Base-by-base conservation (phyloP, 768 basidiomycete genomes). In the Lactifluus subvellereus region DNA sequence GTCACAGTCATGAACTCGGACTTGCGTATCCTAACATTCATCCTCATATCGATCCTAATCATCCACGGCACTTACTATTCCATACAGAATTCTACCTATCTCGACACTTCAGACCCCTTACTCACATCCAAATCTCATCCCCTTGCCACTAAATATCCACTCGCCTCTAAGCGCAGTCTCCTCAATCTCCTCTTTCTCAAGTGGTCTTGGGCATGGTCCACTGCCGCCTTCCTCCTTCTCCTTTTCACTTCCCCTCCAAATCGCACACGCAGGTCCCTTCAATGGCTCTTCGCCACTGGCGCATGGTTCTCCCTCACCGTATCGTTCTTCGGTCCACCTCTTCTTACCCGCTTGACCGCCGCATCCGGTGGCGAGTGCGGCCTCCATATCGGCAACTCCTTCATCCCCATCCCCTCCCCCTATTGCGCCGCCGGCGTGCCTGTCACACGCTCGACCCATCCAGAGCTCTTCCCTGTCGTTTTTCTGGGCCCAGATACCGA, bases 111-210 rank as follows among this genome's bases (percentile, higher is more conserved):
- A 18, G 77, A 93, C 70, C 88, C 88, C 2, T 74, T 85, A 56
- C 75, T 91, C 70, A 80, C 86, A 1, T 74, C 84, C 63, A 81
- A 88, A 14, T 83, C 89, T 0, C 90, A 92, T 67, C 87, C 80
- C 2, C 81, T 90, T 37, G 76, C 83, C 60, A 60, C 72, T 11
- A 74, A 85, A 0, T 78, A 89, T 72, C 87, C 86, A 74, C 93
- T 92, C 70, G 93, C 94, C 11, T 80, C 77, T 68, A 95, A 95
- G 73, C 74, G 80, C 67, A 98, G 94, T 71, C 54, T 81, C 1
- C 79, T 98, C 71, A 98, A 98, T 71, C 80, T 86, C 61, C 77
- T 83, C 69, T 95, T 96, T 75, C 91, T 95, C 71, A 98, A 98
- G 76, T 79, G 83, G 57, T 84, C 88, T 27, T 97, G 96, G 94